These are phyloP conservation scores for Aspergillus flavus DNA, from an alignment of 2,329 filamentous ascomycete species.

Conservation along the genomic window DNA sequence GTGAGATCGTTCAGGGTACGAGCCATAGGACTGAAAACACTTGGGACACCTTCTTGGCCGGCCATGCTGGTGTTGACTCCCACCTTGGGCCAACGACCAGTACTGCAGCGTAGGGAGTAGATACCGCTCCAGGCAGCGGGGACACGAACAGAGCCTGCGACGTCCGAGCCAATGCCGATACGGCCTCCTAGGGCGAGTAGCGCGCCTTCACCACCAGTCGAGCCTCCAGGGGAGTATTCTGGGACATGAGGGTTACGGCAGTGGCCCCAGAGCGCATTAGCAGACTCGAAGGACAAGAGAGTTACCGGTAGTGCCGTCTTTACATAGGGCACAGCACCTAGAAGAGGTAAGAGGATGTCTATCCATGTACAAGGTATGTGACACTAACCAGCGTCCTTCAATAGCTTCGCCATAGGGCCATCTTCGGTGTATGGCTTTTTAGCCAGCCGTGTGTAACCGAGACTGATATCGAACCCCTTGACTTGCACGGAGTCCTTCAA, in stretches of 20 bases:
- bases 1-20: slow-evolving; percentile 78
- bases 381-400: slow-evolving; percentile 72
- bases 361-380: background rate
- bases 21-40: slow-evolving; percentile 91
- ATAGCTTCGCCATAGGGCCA: slow-evolving; percentile 70
- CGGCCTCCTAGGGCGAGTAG: slow-evolving; percentile 78
- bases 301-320: slow-evolving; percentile 92
- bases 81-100: slow-evolving; percentile 84
- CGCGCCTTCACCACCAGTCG: slow-evolving; percentile 81
- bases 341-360: slow-evolving; percentile 6
- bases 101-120: slow-evolving; percentile 84
- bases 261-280: slow-evolving; percentile 78
- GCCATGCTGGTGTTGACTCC: slow-evolving; percentile 87
- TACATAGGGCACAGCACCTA: slow-evolving; percentile 81
- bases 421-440: slow-evolving; percentile 68
- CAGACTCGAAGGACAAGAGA: slow-evolving; percentile 81
- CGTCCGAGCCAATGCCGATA: slow-evolving; percentile 88
- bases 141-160: slow-evolving; percentile 82
- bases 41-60: slow-evolving; percentile 86
- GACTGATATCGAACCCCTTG: slow-evolving; percentile 77
- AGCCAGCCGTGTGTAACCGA: slow-evolving; percentile 76
- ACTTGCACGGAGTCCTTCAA: slow-evolving; percentile 79
- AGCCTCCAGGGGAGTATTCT: slow-evolving; percentile 86
- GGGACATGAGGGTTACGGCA: slow-evolving; percentile 79
- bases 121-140: slow-evolving; percentile 90